Conservation (phyloP, 2,329 filamentous ascomycete species). For the Neocatenulostroma microsporum region DNA sequence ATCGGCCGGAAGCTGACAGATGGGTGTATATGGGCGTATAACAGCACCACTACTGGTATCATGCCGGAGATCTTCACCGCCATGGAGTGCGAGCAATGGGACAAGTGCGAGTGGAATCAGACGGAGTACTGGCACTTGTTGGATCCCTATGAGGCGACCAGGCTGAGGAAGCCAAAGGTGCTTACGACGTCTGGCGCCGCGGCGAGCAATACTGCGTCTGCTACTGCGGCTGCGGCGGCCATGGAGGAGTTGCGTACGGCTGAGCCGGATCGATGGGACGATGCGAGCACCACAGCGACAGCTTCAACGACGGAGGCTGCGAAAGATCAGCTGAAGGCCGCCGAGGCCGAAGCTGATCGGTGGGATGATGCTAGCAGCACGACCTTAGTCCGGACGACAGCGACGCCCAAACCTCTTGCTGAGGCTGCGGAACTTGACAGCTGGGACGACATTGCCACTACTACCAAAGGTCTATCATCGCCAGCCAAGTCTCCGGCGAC, state of each 20-base stretch:
- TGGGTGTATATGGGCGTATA: slow-evolving; percentile 51
- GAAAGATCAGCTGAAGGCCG: too few species aligned
- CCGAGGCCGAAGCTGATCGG: too few species aligned
- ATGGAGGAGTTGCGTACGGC: too few species aligned
- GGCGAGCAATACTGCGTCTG: neutral
- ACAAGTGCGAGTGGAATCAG: slow-evolving; percentile 37
- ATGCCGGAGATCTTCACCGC: slow-evolving; percentile 46
- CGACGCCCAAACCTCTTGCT: too few species aligned
- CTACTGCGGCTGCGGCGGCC: neutral
- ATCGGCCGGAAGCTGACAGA: slow-evolving; percentile 45
- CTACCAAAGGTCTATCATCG: too few species aligned
- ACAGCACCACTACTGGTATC: slow-evolving; percentile 42
- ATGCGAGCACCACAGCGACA: neutral
- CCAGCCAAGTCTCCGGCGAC: too few species aligned
- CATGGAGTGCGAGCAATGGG: slow-evolving; percentile 36
- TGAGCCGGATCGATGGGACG: too few species aligned
- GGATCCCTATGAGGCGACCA: slow-evolving; percentile 23
- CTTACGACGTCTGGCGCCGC: neutral
- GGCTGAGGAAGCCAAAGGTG: slow-evolving; percentile 4
- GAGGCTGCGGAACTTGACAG: too few species aligned
- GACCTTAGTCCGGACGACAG: too few species aligned
- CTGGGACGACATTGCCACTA: too few species aligned
- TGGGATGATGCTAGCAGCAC: too few species aligned
- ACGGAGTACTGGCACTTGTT: slow-evolving; percentile 37
- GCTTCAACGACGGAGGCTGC: neutral